Evolutionary conservation across 2,329 filamentous ascomycete genomes (phyloP).

Genomic region (Microdochium paspali): DNA sequence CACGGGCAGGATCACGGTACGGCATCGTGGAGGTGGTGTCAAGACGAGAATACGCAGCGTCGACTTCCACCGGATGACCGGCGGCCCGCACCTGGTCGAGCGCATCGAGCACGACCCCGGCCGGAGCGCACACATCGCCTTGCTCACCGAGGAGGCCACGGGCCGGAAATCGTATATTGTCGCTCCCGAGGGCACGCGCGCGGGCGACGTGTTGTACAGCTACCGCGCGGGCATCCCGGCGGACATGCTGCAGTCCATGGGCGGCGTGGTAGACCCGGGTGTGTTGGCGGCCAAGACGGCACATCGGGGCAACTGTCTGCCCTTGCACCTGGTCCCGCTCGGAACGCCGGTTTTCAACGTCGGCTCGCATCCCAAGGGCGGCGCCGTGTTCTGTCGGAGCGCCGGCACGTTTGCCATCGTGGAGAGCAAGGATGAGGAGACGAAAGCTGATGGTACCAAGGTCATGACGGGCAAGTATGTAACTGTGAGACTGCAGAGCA

Average conservation of each 20-base stretch:
- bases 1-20: slow-evolving; percentile 73
- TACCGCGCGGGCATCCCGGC: slow-evolving; percentile 84
- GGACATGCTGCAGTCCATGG: slow-evolving; percentile 83
- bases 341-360: slow-evolving; percentile 92
- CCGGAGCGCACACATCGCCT: slow-evolving; percentile 84
- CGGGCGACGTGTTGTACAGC: slow-evolving; percentile 85
- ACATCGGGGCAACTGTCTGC: slow-evolving; percentile 88
- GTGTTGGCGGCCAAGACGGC: slow-evolving; percentile 91
- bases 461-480: slow-evolving; percentile 68
- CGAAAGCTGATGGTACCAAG: slow-evolving; percentile 46
- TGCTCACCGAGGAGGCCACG: slow-evolving; percentile 67
- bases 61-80: slow-evolving; percentile 71
- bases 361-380: slow-evolving; percentile 62
- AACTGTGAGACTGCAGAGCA: slow-evolving; percentile 79
- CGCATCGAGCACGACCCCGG: slow-evolving; percentile 95
- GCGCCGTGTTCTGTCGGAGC: slow-evolving; percentile 86
- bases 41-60: slow-evolving; percentile 88
- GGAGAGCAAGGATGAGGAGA: slow-evolving; percentile 78
- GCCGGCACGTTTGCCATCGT: slow-evolving; percentile 88
- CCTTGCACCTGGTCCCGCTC: slow-evolving; percentile 89
- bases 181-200: slow-evolving; percentile 87
- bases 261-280: slow-evolving; percentile 86
- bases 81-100: slow-evolving; percentile 81
- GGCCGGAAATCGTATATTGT: slow-evolving; percentile 81
- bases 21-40: slow-evolving; percentile 85